A percentile compares a stretch with the other conserved stretches of the same genome.
Evolutionary conservation across 2,329 filamentous ascomycete genomes (phyloP).

Genomic region (Nigrospora osmanthi): DNA sequence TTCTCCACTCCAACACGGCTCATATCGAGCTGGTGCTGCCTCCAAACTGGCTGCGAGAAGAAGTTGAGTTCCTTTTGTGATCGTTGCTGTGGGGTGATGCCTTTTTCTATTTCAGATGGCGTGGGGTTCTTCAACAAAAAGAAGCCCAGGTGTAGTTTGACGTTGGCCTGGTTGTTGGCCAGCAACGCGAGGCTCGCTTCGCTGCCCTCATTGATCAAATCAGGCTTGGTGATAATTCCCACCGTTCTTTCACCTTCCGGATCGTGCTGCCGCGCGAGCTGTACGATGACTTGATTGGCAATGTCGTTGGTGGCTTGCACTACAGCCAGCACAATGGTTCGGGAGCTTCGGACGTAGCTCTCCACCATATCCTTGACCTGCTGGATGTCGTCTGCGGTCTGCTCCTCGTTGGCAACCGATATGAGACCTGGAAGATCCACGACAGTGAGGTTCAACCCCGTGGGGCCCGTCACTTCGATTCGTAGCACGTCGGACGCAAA

Average conservation of each 20-base stretch:
- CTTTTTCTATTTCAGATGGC: slow-evolving; percentile 19
- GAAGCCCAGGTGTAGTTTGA: slow-evolving; percentile 31
- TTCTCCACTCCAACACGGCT: slow-evolving; percentile 10
- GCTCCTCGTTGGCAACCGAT: slow-evolving; percentile 21
- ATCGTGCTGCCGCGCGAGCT: slow-evolving; percentile 20
- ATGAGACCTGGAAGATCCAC: slow-evolving; percentile 41
- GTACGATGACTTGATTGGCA: slow-evolving; percentile 27
- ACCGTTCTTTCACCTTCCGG: slow-evolving; percentile 25
- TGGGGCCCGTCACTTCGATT: slow-evolving; percentile 13
- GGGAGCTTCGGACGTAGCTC: slow-evolving; percentile 28
- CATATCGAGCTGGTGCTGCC: slow-evolving; percentile 12
- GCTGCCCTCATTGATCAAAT: slow-evolving; percentile 19
- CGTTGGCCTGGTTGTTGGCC: slow-evolving; percentile 24
- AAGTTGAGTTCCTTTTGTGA: slow-evolving; percentile 31
- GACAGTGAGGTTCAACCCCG: slow-evolving; percentile 29
- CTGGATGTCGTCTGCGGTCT: slow-evolving; percentile 22
- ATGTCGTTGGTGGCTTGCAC: slow-evolving; percentile 31
- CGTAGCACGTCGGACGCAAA: slow-evolving; percentile 17
- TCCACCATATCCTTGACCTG: slow-evolving; percentile 27
- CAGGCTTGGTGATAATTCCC: slow-evolving; percentile 35
- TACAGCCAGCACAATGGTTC: slow-evolving; percentile 37
- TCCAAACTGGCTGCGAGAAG: slow-evolving; percentile 27
- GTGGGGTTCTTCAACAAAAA: slow-evolving; percentile 26
- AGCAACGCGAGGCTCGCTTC: slow-evolving; percentile 17
- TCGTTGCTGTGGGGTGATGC: slow-evolving; percentile 22